Percentiles rank a stretch among this genome's conserved stretches.
phyloP scores from a whole-genome alignment of 306 rosid species.

The Styphnolobium japonicum region DNA sequence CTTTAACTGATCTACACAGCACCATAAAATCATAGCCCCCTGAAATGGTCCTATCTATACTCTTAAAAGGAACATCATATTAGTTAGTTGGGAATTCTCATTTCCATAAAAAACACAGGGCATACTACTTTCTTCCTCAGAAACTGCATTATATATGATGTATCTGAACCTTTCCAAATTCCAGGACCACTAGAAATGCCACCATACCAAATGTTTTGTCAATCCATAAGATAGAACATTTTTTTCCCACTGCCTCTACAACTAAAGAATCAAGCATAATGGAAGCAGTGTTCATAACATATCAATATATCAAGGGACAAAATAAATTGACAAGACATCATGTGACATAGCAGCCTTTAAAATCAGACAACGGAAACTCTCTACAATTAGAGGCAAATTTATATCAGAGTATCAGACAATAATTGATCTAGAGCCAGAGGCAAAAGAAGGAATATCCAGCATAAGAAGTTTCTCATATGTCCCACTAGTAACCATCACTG shows the following conservation, averaged over 20 bases:
- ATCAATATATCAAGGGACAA: not conserved
- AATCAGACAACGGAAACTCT: no score
- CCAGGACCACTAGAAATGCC: conserved; percentile 17
- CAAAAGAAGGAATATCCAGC: conserved; percentile 19
- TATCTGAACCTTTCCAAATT: conserved; percentile 28
- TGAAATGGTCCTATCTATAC: conserved; percentile 14
- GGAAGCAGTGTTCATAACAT: conserved; percentile 1
- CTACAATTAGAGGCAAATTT: not conserved
- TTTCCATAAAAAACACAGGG: conserved; percentile 24
- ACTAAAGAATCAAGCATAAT: conserved; percentile 19
- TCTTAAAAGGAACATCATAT: not conserved
- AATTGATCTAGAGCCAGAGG: conserved; percentile 19
- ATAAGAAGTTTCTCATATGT: conserved; percentile 12
- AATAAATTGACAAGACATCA: not conserved
- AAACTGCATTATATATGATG: conserved; percentile 23
- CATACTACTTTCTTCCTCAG: conserved; percentile 17
- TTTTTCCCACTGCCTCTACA: conserved; percentile 25
- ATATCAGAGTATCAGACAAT: not conserved
- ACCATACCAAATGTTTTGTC: conserved; percentile 19
- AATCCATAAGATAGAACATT: conserved; percentile 19
- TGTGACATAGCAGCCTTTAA: not conserved
- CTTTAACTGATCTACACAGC: conserved; percentile 27
- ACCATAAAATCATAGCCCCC: conserved; percentile 24
- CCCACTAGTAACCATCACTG: conserved; percentile 16
- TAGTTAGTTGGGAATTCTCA: conserved; percentile 24